These are phyloP conservation scores for Wallacemonas sp. DNA, from an alignment of 208 protist genomes.

Conservation along the genomic window DNA sequence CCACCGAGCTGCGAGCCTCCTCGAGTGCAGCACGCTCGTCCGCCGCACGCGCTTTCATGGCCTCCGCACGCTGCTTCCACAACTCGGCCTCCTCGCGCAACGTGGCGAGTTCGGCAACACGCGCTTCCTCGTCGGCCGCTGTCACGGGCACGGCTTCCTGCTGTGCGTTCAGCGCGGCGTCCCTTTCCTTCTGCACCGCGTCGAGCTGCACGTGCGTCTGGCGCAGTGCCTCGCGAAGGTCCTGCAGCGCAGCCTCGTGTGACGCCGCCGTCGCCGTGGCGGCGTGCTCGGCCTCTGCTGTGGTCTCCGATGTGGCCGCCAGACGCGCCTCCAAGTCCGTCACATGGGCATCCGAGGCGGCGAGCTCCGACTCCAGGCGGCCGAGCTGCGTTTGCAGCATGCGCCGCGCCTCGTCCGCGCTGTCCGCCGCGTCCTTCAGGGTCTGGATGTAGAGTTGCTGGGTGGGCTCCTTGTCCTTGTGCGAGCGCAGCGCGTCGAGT, in stretches of 20 bases:
- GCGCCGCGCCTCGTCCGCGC: slow-evolving; percentile 7
- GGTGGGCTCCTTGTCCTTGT: neutral
- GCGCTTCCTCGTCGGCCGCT: neutral
- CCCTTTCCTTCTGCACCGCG: neutral
- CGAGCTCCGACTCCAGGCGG: neutral
- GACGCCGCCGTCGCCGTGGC: neutral
- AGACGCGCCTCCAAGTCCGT: neutral
- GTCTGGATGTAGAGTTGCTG: slow-evolving; percentile 20
- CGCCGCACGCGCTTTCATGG: slow-evolving; percentile 8
- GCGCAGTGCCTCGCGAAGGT: neutral
- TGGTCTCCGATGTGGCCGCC: neutral
- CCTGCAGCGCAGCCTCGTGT: neutral
- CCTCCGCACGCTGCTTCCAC: slow-evolving; percentile 18
- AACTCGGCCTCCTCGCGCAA: slow-evolving; percentile 10
- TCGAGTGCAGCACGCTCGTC: neutral
- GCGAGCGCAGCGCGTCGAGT: neutral
- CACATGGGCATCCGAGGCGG: neutral
- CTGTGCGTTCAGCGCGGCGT: neutral
- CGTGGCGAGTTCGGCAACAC: slow-evolving; percentile 6
- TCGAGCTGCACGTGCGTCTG: neutral
- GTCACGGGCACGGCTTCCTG: neutral
- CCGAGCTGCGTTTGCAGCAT: slow-evolving; percentile 3
- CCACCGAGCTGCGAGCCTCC: neutral
- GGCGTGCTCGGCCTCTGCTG: neutral
- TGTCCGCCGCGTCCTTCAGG: slow-evolving; percentile 6